Conservation (phyloP, 192 early-diverging fungal species). For the Umbelopsis vinacea region DNA sequence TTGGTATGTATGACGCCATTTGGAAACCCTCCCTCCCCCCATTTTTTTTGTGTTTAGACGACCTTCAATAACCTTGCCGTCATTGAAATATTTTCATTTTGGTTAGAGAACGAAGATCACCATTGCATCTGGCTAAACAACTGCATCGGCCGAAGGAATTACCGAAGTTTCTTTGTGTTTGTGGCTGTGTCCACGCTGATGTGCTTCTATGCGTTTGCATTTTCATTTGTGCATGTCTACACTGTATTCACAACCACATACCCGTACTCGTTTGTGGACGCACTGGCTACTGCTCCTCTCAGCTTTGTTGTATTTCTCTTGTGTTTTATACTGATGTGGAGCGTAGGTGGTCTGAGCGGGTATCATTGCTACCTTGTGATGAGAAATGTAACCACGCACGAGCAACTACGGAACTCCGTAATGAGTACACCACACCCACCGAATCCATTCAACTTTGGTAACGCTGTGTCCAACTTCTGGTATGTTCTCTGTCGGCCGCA, state of each 20-base stretch:
- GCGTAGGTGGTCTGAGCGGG: slow-evolving; percentile 66
- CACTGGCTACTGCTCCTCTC: slow-evolving; percentile 17
- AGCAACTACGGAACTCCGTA: slow-evolving; percentile 62
- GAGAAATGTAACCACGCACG: slow-evolving; percentile 84
- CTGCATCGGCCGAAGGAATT: slow-evolving; percentile 87
- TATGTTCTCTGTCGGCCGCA: slow-evolving; percentile 61
- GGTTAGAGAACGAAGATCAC: slow-evolving; percentile 76
- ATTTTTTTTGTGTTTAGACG: not conserved
- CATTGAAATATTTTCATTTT: not conserved
- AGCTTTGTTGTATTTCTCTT: slow-evolving; percentile 69
- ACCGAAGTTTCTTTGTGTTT: slow-evolving; percentile 84
- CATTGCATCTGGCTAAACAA: slow-evolving; percentile 96
- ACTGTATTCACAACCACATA: not conserved
- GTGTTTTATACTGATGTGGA: slow-evolving; percentile 59
- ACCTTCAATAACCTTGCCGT: not conserved
- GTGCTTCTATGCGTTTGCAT: slow-evolving; percentile 62
- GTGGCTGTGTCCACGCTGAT: slow-evolving; percentile 64
- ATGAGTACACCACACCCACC: slow-evolving; percentile 41
- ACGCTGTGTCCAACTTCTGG: slow-evolving; percentile 49
- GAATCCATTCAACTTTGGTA: slow-evolving; percentile 58
- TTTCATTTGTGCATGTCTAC: slow-evolving; percentile 62
- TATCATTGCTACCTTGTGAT: slow-evolving; percentile 77
- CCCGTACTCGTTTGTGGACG: slow-evolving; percentile 2
- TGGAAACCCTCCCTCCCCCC: not conserved
- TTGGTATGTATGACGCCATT: slow-evolving; percentile 55